Evolutionary conservation across 495 filamentous ascomycete genomes (phyloP).

Genomic region (Hyaloscypha finlandica): DNA sequence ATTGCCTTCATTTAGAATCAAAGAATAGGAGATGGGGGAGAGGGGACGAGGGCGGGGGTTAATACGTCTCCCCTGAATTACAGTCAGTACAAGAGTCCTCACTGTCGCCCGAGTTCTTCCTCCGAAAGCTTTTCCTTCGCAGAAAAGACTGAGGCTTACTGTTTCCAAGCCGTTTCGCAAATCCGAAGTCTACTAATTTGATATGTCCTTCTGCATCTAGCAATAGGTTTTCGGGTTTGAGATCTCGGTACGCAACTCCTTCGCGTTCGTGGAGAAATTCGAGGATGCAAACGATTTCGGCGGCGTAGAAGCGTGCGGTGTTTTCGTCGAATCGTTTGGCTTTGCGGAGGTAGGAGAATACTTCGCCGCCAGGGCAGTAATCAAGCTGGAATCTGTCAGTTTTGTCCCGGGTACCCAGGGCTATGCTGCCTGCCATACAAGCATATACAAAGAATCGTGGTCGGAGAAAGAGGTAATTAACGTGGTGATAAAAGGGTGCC

Average conservation of each 20-base stretch:
- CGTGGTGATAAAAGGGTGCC: constrained; percentile 95
- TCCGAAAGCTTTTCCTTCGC: background rate
- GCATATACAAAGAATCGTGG: constrained; percentile 84
- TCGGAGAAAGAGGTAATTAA: constrained; percentile 89
- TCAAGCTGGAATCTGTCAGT: constrained; percentile 57
- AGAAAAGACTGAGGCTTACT: constrained; percentile 40
- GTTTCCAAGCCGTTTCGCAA: constrained; percentile 79
- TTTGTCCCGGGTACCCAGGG: background rate
- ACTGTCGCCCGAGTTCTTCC: constrained; percentile 36
- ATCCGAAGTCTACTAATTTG: constrained; percentile 98
- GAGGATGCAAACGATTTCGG: constrained; percentile 90
- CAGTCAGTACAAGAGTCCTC: constrained; percentile 18
- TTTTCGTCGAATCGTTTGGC: constrained; percentile 83
- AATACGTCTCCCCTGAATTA: constrained; percentile 1
- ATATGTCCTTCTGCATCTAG: constrained; percentile 91
- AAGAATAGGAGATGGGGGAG: constrained; percentile 6
- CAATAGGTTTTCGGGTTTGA: constrained; percentile 96
- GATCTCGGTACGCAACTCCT: constrained; percentile 85
- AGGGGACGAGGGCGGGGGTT: background rate
- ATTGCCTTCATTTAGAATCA: constrained; percentile 55
- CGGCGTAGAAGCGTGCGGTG: constrained; percentile 89
- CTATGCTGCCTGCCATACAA: constrained; percentile 54
- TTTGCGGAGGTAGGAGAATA: constrained; percentile 90
- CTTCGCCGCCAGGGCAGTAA: constrained; percentile 91
- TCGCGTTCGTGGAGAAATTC: constrained; percentile 88